Conservation (phyloP, 2,329 filamentous ascomycete species). For the Ramichloridium luteum region DNA sequence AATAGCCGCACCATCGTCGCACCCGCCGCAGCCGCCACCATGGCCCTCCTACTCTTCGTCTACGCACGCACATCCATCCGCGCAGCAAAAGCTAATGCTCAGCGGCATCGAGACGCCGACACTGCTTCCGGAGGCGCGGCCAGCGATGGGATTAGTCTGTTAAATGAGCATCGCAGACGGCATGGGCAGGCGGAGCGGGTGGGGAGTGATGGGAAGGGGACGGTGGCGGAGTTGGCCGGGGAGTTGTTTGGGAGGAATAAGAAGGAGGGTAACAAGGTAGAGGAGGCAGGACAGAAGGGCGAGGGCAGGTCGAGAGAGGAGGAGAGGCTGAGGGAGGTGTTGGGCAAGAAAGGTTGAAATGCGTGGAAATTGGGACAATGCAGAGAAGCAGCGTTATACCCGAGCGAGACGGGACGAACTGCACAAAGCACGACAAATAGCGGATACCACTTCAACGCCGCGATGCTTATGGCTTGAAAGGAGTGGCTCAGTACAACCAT, state of each 20-base stretch:
- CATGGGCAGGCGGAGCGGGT: conserved; percentile 39
- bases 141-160: conserved; percentile 35
- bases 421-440: too few relatives aligned
- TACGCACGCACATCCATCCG: conserved; percentile 55
- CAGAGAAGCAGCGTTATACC: too few relatives aligned
- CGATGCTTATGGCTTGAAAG: too few relatives aligned
- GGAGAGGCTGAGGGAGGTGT: conserved; percentile 27
- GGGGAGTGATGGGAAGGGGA: conserved; percentile 27
- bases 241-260: conserved; percentile 19
- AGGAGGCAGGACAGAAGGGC: conserved; percentile 9
- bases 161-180: conserved; percentile 42
- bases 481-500: too few relatives aligned
- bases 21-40: conserved; percentile 50
- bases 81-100: conserved; percentile 53
- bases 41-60: conserved; percentile 47
- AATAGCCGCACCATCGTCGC: conserved; percentile 39
- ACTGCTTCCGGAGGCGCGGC: conserved; percentile 37
- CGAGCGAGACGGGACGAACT: too few relatives aligned
- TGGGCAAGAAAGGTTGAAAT: conserved; percentile 16
- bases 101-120: conserved; percentile 45
- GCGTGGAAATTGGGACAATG: too few relatives aligned
- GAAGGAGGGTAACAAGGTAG: conserved; percentile 11
- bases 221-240: conserved; percentile 22
- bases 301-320: conserved; percentile 21
- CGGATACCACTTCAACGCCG: too few relatives aligned